phyloP scores from a whole-genome alignment of 1,139 yeast species.

The Kodamaea arcana region DNA sequence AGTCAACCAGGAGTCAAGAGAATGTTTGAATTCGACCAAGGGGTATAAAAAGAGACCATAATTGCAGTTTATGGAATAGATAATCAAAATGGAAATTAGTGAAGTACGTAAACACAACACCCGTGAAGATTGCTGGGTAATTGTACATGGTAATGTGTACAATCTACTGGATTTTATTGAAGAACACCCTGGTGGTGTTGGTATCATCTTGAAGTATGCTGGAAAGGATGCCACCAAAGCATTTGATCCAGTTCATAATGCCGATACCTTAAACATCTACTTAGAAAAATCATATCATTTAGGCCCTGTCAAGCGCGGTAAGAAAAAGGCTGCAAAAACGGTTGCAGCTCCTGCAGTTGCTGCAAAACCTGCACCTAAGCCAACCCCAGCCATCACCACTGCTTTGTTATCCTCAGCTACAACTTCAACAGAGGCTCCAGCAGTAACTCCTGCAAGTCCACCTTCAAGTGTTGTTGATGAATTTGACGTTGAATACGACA shows the following conservation, averaged over 20 bases:
- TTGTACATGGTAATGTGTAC: conserved; percentile 48
- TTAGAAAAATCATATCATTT: conserved; percentile 29
- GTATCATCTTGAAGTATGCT: conserved; percentile 49
- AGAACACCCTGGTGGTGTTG: conserved; percentile 55
- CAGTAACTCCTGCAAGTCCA: conserved; percentile 1
- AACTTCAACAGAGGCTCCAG: conserved; percentile 1
- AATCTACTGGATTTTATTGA: conserved; percentile 46
- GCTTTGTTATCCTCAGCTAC: not conserved
- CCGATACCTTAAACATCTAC: conserved; percentile 59
- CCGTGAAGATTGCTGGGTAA: conserved; percentile 52
- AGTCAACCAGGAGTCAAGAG: not conserved
- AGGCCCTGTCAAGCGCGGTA: conserved; percentile 26
- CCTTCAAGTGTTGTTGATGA: conserved; percentile 28
- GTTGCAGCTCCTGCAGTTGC: conserved; percentile 1
- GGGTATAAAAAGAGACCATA: not conserved
- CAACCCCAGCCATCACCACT: not conserved
- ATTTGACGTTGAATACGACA: conserved; percentile 46
- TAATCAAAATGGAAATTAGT: conserved; percentile 11
- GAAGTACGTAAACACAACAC: conserved; percentile 38
- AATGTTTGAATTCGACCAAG: not conserved
- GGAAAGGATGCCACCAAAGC: conserved; percentile 60
- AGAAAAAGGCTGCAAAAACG: conserved; percentile 6
- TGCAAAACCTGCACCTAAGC: not conserved
- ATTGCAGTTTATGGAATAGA: not conserved
- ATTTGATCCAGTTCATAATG: conserved; percentile 77